A percentile compares a stretch with the other conserved stretches of the same genome.
Evolutionary conservation across 495 filamentous ascomycete species (phyloP).

Genomic region (Lasiosphaeris hirsuta): DNA sequence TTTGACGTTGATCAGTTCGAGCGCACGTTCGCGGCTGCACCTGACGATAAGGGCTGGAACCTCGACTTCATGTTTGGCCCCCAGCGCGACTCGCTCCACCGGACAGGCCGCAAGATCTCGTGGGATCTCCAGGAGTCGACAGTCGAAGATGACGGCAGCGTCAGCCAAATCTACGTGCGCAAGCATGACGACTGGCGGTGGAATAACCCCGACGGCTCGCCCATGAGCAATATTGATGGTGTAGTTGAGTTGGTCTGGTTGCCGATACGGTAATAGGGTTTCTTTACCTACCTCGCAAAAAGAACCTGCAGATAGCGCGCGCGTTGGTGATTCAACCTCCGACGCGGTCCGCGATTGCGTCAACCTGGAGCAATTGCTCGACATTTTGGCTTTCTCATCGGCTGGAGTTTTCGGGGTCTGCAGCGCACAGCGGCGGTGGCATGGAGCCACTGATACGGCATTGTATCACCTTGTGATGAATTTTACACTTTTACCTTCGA

Average conservation of each 20-base stretch:
- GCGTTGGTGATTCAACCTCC: too few species aligned
- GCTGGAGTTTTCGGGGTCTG: too few species aligned
- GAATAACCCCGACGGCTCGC: conserved; percentile 39
- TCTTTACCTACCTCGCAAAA: too few species aligned
- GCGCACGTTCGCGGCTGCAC: conserved; percentile 59
- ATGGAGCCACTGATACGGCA: too few species aligned
- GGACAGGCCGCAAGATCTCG: conserved; percentile 49
- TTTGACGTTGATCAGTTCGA: conserved; percentile 63
- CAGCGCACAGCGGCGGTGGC: too few species aligned
- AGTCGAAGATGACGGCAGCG: conserved; percentile 38
- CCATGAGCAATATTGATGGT: conserved; percentile 47
- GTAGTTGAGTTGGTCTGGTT: conserved; percentile 53
- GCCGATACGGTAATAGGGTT: conserved; percentile 13
- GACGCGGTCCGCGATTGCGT: too few species aligned
- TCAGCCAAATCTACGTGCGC: conserved; percentile 47
- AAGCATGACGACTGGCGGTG: conserved; percentile 48
- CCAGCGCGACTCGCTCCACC: conserved; percentile 42
- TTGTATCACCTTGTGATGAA: too few species aligned
- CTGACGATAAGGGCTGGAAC: conserved; percentile 52
- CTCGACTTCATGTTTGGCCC: conserved; percentile 51
- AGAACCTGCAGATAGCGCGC: too few species aligned
- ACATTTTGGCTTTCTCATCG: too few species aligned
- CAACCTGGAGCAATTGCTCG: too few species aligned
- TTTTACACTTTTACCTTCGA: too few species aligned
- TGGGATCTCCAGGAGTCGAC: conserved; percentile 51